A percentile compares a stretch with the other conserved stretches of the same genome.
Evolutionary conservation across 768 basidiomycete species (phyloP).

Genomic region (Mycena filopes): DNA sequence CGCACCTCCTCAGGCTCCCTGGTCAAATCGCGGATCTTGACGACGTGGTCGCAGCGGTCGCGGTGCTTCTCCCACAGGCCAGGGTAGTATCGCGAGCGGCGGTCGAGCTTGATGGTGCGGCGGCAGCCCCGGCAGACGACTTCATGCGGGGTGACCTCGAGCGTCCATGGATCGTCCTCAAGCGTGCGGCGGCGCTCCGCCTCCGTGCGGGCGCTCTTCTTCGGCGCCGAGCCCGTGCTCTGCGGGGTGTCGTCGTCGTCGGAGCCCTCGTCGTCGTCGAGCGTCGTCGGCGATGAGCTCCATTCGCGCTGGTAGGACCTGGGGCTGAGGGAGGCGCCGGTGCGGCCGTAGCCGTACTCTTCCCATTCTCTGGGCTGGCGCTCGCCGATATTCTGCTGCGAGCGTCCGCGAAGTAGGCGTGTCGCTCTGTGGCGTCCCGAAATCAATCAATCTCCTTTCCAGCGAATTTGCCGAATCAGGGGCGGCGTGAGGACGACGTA

Average conservation of each 20-base stretch:
- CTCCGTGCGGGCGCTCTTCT: conserved; percentile 12
- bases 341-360: neutral
- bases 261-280: neutral
- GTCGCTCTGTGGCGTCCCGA: neutral
- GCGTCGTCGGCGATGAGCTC: neutral
- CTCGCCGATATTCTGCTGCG: neutral
- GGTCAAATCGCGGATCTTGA: neutral
- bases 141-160: neutral
- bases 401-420: neutral
- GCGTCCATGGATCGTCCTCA: conserved; percentile 10
- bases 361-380: neutral
- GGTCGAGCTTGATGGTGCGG: conserved; percentile 18
- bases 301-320: neutral
- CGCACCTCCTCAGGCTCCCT: conserved; percentile 3
- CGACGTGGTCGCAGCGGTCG: conserved; percentile 8
- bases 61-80: conserved; percentile 26
- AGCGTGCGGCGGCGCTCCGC: neutral
- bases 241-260: neutral
- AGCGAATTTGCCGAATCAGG: no score
- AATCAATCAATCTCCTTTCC: no score
- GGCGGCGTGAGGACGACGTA: neutral
- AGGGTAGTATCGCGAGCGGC: conserved; percentile 12
- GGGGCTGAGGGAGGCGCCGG: neutral
- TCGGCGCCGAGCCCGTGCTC: neutral
- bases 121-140: conserved; percentile 17